Conservation (phyloP, 1,284 basidiomycete genomes). For the Thecaphora thlaspeos region DNA sequence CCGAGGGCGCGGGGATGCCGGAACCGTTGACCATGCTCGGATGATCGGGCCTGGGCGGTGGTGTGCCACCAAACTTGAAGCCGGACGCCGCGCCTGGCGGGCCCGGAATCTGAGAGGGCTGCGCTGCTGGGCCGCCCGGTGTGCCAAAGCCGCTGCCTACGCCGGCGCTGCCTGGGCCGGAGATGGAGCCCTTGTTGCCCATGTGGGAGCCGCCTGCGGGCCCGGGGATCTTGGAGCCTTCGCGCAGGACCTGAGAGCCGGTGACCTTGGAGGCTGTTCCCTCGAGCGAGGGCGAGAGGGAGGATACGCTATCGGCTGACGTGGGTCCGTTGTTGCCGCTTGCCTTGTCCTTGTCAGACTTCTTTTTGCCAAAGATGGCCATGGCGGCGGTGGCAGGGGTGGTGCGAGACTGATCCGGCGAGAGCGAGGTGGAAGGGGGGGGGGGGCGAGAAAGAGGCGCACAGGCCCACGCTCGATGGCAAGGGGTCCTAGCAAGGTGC, state of each 20-base stretch:
- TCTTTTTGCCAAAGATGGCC: conserved; percentile 56
- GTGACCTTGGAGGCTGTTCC: conserved; percentile 7
- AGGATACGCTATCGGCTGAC: conserved; percentile 28
- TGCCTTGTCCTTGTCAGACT: conserved; percentile 44
- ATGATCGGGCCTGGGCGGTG: conserved; percentile 30
- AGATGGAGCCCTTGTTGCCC: conserved; percentile 33
- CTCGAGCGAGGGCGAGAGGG: conserved; percentile 31
- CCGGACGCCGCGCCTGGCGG: conserved; percentile 41
- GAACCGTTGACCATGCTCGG: conserved; percentile 22
- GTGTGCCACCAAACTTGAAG: conserved; percentile 48
- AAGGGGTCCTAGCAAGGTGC: too few relatives aligned
- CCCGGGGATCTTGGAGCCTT: conserved; percentile 20
- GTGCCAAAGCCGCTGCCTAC: conserved; percentile 26
- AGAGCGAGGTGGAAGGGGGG: too few relatives aligned
- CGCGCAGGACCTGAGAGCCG: conserved; percentile 1
- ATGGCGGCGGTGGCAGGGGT: conserved; percentile 18
- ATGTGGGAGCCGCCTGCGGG: conserved; percentile 24
- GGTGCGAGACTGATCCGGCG: too few relatives aligned
- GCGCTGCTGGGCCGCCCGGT: conserved; percentile 9
- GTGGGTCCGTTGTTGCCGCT: conserved; percentile 18
- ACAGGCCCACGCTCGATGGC: too few relatives aligned
- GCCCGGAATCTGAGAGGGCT: conserved; percentile 22
- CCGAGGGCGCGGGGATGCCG: conserved; percentile 37
- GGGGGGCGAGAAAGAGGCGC: too few relatives aligned
- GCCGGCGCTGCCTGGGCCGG: conserved; percentile 18